Percentiles rank a stretch among this genome's conserved stretches.
Conservation (phyloP, 1,284 basidiomycete genomes). For the Cutaneotrichosporon dermatis region DNA sequence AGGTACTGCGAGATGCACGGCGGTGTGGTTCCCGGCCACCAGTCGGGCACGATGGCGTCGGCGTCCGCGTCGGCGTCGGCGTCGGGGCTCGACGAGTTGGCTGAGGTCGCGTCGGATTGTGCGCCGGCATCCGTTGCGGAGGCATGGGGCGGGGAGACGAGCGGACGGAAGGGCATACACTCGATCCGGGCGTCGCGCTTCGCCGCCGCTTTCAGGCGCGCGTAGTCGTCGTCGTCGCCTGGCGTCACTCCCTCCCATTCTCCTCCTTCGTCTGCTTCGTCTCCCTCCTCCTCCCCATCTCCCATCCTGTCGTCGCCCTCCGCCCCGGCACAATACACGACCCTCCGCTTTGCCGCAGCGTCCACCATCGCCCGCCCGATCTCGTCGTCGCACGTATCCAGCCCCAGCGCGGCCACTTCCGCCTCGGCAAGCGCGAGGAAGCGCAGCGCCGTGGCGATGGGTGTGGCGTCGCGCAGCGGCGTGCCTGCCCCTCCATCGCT, state of each 20-base stretch:
- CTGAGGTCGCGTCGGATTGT: background rate
- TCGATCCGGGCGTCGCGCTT: background rate
- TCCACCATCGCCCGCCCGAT: conserved; percentile 31
- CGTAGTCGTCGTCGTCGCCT: conserved; percentile 9
- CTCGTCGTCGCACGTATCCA: conserved; percentile 38
- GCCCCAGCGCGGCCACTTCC: conserved; percentile 28
- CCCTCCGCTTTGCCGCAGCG: background rate
- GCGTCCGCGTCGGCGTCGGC: conserved; percentile 4
- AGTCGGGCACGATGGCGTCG: conserved; percentile 14
- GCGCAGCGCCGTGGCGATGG: conserved; percentile 28
- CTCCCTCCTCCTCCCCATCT: too few relatives aligned
- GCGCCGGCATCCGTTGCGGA: conserved; percentile 1
- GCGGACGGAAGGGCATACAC: conserved; percentile 31
- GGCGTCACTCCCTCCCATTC: background rate
- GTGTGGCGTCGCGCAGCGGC: conserved; percentile 24
- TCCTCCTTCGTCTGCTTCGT: background rate
- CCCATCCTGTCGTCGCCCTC: too few relatives aligned
- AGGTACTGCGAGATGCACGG: conserved; percentile 36
- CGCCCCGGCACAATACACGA: conserved; percentile 19
- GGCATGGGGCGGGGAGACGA: background rate
- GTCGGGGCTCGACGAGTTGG: background rate
- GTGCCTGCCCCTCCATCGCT: background rate
- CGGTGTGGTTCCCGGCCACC: conserved; percentile 43
- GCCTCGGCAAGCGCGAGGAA: conserved; percentile 38
- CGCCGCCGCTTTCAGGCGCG: background rate